A percentile compares a stretch with the other conserved stretches of the same genome.
Conservation (phyloP, 257 asterid species). For the Leonotis leonurus region DNA sequence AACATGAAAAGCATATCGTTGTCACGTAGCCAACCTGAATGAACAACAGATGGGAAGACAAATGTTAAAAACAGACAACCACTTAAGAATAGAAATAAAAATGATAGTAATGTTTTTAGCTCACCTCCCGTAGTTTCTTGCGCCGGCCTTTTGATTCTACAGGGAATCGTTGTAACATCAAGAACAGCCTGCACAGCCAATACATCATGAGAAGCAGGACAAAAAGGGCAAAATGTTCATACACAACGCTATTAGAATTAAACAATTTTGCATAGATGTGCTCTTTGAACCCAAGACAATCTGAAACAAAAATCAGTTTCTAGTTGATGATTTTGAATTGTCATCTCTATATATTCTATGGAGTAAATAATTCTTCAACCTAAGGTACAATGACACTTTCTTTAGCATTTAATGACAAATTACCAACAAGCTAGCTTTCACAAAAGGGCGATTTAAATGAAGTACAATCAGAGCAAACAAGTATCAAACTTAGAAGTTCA, state of each 20-base stretch:
- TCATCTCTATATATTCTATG: neutral
- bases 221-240: neutral
- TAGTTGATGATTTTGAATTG: neutral
- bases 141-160: constrained; percentile 98
- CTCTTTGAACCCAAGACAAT: neutral
- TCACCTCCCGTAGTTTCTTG: constrained; percentile 94
- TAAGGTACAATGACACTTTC: neutral
- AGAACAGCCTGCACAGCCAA: constrained; percentile 58
- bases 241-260: neutral
- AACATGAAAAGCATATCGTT: constrained; percentile 84
- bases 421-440: neutral
- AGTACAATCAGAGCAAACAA: neutral
- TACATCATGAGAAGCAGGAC: constrained; percentile 4
- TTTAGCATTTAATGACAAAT: neutral
- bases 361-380: neutral
- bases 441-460: neutral
- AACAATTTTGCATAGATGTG: neutral
- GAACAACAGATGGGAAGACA: neutral
- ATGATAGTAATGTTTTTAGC: neutral
- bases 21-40: constrained; percentile 97
- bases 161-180: constrained; percentile 90
- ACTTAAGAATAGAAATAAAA: neutral
- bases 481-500: neutral
- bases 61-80: neutral
- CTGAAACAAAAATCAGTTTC: neutral